Conservation (phyloP, 2,329 filamentous ascomycete species). For the Claviceps maximensis region DNA sequence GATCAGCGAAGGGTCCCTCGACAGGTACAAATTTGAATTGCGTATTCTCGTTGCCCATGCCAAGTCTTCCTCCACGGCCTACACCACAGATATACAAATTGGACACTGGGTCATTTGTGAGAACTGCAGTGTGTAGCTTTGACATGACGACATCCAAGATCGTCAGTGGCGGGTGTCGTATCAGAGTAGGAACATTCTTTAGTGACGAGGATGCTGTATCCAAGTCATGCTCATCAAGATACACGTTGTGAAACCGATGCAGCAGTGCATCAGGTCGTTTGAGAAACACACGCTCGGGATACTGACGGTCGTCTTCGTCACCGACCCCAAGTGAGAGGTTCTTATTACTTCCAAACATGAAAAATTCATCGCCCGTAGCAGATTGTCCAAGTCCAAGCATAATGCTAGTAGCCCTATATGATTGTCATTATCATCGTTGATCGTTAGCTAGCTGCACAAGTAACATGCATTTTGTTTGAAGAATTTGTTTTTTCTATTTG, state of each 20-base stretch:
- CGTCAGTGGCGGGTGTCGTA: slow-evolving; percentile 57
- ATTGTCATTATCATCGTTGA: too few species aligned
- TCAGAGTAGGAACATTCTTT: slow-evolving; percentile 55
- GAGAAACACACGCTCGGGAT: slow-evolving; percentile 70
- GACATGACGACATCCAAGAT: slow-evolving; percentile 78
- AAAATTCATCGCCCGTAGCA: slow-evolving; percentile 64
- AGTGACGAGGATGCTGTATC: slow-evolving; percentile 16
- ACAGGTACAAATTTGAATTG: slow-evolving; percentile 78
- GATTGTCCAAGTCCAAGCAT: slow-evolving; percentile 10
- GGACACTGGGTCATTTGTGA: slow-evolving; percentile 75
- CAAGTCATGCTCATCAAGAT: slow-evolving; percentile 35
- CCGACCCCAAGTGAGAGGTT: slow-evolving; percentile 86
- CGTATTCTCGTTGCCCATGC: slow-evolving; percentile 79
- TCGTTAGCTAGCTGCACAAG: neutral
- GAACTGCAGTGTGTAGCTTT: slow-evolving; percentile 78
- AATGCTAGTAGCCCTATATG: slow-evolving; percentile 9
- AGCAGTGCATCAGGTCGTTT: slow-evolving; percentile 67
- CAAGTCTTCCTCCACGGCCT: slow-evolving; percentile 78
- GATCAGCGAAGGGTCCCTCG: slow-evolving; percentile 61
- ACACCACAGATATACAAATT: slow-evolving; percentile 92
- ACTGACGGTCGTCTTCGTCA: slow-evolving; percentile 91
- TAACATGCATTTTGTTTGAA: neutral
- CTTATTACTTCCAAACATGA: slow-evolving; percentile 91
- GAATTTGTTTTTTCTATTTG: too few species aligned
- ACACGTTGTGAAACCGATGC: slow-evolving; percentile 57